phyloP scores from a whole-genome alignment of 345 rosid genomes.

The Erysimum cheiranthoides region DNA sequence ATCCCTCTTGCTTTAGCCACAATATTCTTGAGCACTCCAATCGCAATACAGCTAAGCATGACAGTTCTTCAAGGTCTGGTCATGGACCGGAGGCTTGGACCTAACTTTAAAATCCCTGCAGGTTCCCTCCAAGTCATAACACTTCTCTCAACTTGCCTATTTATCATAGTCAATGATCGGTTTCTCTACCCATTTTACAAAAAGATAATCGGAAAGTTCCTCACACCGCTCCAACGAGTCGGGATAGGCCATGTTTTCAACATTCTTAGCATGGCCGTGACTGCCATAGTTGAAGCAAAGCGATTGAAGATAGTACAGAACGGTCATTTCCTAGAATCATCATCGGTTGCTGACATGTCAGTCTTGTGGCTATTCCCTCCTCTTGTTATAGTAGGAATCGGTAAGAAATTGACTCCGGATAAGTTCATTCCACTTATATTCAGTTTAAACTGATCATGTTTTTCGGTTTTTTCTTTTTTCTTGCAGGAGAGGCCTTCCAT shows the following conservation, averaged over 20 bases:
- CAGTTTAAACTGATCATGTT: not conserved
- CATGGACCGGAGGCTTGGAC: conserved; percentile 57
- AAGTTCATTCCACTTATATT: not conserved
- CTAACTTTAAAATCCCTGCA: conserved; percentile 60
- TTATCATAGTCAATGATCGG: conserved; percentile 50
- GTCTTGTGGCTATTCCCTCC: conserved; percentile 66
- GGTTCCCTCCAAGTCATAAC: conserved; percentile 56
- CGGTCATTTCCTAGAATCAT: conserved; percentile 19
- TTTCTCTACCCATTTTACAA: conserved; percentile 51
- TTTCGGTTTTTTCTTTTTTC: not conserved
- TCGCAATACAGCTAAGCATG: conserved; percentile 50
- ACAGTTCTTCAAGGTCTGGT: conserved; percentile 64
- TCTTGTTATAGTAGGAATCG: conserved; percentile 54
- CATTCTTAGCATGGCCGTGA: conserved; percentile 46
- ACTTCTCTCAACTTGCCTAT: conserved; percentile 47
- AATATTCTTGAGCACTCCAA: conserved; percentile 51
- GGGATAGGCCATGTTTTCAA: conserved; percentile 59
- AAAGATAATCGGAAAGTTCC: conserved; percentile 39
- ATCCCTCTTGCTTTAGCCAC: conserved; percentile 54
- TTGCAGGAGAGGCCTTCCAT: conserved; percentile 59
- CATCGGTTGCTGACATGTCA: conserved; percentile 50
- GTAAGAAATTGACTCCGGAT: conserved; percentile 3
- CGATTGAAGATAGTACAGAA: conserved; percentile 47
- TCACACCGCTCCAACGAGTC: conserved; percentile 52
- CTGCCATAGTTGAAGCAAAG: conserved; percentile 59